phyloP scores from a whole-genome alignment of 768 basidiomycete species.

The Agrocybe praecox region DNA sequence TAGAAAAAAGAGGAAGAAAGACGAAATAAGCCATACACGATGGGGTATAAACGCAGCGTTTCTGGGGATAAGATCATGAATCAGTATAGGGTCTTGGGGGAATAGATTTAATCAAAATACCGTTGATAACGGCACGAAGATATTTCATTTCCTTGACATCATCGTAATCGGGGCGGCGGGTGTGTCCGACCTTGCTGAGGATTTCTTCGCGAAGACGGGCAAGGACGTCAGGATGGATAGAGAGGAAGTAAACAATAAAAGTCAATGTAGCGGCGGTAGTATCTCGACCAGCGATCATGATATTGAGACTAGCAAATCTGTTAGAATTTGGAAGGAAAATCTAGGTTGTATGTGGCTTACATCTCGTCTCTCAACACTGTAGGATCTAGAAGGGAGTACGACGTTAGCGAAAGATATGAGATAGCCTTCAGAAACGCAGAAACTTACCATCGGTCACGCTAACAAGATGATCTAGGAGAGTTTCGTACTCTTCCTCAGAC shows the following conservation, averaged over 20 bases:
- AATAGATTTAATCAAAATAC: slow-evolving; percentile 29
- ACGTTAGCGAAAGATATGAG: neutral
- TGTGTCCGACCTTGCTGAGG: slow-evolving; percentile 48
- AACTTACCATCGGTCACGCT: slow-evolving; percentile 45
- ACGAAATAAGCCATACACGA: slow-evolving; percentile 38
- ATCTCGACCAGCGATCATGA: slow-evolving; percentile 51
- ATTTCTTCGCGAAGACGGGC: slow-evolving; percentile 59
- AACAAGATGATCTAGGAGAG: slow-evolving; percentile 60
- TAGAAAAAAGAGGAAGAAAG: neutral
- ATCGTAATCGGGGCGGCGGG: slow-evolving; percentile 49
- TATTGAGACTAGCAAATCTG: slow-evolving; percentile 35
- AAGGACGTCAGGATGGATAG: slow-evolving; percentile 51
- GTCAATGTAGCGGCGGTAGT: slow-evolving; percentile 48
- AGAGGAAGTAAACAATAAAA: slow-evolving; percentile 45
- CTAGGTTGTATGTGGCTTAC: slow-evolving; percentile 25
- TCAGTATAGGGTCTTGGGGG: neutral
- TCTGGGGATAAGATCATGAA: slow-evolving; percentile 29
- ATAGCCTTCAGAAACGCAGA: neutral
- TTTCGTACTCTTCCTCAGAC: slow-evolving; percentile 42
- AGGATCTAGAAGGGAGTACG: slow-evolving; percentile 8
- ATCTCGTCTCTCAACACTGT: slow-evolving; percentile 50
- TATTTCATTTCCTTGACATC: slow-evolving; percentile 67
- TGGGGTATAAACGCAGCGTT: slow-evolving; percentile 57
- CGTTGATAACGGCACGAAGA: slow-evolving; percentile 65
- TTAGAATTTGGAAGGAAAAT: neutral